A percentile compares a stretch with the other conserved stretches of the same genome.
phyloP scores from a whole-genome alignment of 176 grass and related monocot genomes.

The Triticum monococcum region DNA sequence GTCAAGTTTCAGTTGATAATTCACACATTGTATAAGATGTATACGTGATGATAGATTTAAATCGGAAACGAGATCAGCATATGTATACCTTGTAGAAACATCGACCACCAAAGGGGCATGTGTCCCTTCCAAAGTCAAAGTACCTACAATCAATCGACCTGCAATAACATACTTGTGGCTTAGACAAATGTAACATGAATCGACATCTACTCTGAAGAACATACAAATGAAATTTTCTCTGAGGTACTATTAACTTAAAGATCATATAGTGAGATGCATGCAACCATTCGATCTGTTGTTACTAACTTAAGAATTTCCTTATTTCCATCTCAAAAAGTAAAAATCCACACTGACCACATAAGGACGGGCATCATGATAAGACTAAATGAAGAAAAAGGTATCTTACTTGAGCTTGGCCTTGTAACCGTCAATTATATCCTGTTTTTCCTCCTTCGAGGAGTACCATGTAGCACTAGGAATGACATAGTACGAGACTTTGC shows the following conservation, averaged over 20 bases:
- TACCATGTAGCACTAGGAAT: constrained; percentile 83
- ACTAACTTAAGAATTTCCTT: neutral
- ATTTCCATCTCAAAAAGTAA: neutral
- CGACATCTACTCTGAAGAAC: constrained; percentile 7
- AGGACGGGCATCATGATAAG: constrained; percentile 1
- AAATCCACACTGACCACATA: neutral
- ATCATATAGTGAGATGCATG: neutral
- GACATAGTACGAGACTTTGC: constrained; percentile 71
- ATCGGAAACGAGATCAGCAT: neutral
- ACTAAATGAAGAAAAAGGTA: constrained; percentile 29
- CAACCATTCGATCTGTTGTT: neutral
- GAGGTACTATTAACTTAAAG: neutral
- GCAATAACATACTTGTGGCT: constrained; percentile 27
- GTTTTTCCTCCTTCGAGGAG: constrained; percentile 78
- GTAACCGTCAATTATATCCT: constrained; percentile 79
- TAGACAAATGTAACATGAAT: constrained; percentile 23
- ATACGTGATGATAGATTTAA: neutral
- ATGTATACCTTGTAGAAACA: constrained; percentile 85
- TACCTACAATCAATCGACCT: constrained; percentile 96
- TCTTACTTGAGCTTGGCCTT: constrained; percentile 90
- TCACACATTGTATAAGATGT: neutral
- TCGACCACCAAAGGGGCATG: constrained; percentile 80
- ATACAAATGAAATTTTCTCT: neutral
- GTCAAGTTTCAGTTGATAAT: constrained; percentile 1
- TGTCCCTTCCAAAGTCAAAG: constrained; percentile 82